phyloP scores from a whole-genome alignment of 768 basidiomycete genomes.

The Gloeopeniophorella convolvens region DNA sequence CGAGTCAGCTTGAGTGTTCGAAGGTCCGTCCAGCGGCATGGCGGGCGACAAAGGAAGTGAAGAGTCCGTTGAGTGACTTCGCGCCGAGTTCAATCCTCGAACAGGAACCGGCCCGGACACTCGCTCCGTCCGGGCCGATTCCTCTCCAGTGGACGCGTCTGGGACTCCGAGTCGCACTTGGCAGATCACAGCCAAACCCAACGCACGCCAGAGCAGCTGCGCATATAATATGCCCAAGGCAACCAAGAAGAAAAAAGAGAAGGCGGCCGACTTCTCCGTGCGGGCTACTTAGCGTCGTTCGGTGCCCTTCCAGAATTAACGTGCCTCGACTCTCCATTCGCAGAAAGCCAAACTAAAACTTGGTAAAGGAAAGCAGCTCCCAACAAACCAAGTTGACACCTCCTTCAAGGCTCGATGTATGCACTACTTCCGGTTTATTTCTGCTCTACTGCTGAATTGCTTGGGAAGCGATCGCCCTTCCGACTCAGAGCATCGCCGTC shows the following conservation, averaged over 20 bases:
- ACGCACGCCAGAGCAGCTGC: background rate
- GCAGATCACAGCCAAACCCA: background rate
- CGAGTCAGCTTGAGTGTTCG: background rate
- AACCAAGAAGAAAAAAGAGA: constrained; percentile 80
- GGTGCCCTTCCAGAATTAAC: no score
- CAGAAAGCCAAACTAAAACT: constrained; percentile 97
- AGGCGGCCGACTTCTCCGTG: constrained; percentile 82
- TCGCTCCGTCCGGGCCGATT: no score
- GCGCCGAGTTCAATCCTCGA: no score
- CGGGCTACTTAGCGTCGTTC: constrained; percentile 12
- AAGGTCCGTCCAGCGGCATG: background rate
- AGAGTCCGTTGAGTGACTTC: no score
- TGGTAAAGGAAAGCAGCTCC: constrained; percentile 82
- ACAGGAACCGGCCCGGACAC: no score
- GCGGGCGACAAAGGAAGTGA: background rate
- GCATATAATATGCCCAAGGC: constrained; percentile 85
- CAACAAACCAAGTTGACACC: constrained; percentile 87
- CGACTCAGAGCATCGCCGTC: constrained; percentile 68
- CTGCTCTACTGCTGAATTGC: constrained; percentile 1
- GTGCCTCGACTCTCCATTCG: no score
- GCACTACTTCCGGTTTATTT: constrained; percentile 5
- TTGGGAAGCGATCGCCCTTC: constrained; percentile 75
- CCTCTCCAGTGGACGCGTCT: no score
- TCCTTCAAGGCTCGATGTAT: constrained; percentile 92
- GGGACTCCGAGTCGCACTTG: no score